phyloP scores from a whole-genome alignment of 2,329 filamentous ascomycete species.

The Onygena corvina region DNA sequence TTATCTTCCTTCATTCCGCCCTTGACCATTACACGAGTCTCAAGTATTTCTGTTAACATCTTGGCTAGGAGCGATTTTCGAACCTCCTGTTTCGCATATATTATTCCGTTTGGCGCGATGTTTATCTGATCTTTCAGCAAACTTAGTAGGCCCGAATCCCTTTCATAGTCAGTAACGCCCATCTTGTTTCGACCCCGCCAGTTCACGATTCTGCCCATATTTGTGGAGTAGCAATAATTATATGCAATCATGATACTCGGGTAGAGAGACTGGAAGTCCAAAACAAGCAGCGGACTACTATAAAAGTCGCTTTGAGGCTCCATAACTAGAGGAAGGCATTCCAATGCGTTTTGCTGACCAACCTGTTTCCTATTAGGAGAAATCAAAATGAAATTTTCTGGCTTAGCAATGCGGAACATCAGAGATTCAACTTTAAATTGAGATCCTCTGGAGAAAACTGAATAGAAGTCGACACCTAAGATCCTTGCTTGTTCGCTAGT shows the following conservation, averaged over 20 bases:
- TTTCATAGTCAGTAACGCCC: constrained; percentile 79
- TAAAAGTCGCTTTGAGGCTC: constrained; percentile 94
- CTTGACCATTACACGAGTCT: constrained; percentile 96
- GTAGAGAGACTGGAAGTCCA: constrained; percentile 94
- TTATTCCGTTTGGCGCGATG: constrained; percentile 89
- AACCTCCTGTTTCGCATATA: constrained; percentile 77
- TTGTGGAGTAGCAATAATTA: constrained; percentile 98
- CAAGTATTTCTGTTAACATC: constrained; percentile 91
- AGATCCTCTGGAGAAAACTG: constrained; percentile 84
- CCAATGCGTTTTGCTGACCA: constrained; percentile 82
- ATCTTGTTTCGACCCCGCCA: constrained; percentile 93
- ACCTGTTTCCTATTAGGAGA: constrained; percentile 89
- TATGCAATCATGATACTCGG: constrained; percentile 98
- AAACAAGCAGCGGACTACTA: constrained; percentile 71
- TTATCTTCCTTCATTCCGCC: constrained; percentile 90
- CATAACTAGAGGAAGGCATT: constrained; percentile 92
- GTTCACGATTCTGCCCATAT: constrained; percentile 67
- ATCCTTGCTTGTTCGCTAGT: constrained; percentile 91
- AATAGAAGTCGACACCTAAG: constrained; percentile 91
- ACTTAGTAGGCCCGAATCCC: constrained; percentile 61
- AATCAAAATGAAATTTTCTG: constrained; percentile 81
- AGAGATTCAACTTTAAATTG: constrained; percentile 98
- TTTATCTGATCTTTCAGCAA: constrained; percentile 78
- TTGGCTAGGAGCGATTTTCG: constrained; percentile 85
- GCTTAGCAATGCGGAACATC: constrained; percentile 97